Evolutionary conservation across 2,329 filamentous ascomycete genomes (phyloP).

Genomic region (Pseudopithomyces chartarum): DNA sequence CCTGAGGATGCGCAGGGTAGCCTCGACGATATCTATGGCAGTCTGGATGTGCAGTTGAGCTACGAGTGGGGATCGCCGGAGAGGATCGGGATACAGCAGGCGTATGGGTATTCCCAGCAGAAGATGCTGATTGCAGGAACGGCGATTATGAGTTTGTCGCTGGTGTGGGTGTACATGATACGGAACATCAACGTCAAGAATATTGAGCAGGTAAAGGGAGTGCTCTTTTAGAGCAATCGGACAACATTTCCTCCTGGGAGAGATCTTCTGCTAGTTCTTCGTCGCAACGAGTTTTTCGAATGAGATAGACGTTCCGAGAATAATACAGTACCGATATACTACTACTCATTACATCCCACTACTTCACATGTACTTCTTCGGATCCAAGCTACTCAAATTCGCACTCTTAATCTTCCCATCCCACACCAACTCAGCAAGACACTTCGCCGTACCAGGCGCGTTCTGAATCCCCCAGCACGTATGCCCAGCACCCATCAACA

Average conservation of each 20-base stretch:
- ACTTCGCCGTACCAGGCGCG: constrained; percentile 73
- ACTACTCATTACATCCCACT: neutral
- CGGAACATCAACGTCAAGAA: constrained; percentile 40
- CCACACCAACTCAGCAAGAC: constrained; percentile 54
- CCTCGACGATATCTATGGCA: constrained; percentile 45
- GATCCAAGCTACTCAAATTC: constrained; percentile 48
- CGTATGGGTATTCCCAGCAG: constrained; percentile 43
- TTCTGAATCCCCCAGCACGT: constrained; percentile 99
- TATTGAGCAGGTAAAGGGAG: constrained; percentile 42
- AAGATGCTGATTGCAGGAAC: constrained; percentile 48
- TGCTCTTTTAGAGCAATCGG: neutral
- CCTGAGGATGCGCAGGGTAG: constrained; percentile 43
- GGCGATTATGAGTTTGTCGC: constrained; percentile 25
- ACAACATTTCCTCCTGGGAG: neutral
- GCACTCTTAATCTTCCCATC: constrained; percentile 51
- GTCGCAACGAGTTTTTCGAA: neutral
- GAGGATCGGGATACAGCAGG: constrained; percentile 49
- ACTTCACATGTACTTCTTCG: constrained; percentile 36
- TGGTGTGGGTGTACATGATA: constrained; percentile 31
- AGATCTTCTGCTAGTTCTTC: neutral
- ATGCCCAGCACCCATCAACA: constrained; percentile 86
- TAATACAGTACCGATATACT: neutral
- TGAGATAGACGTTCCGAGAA: too few species aligned
- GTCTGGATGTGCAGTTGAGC: constrained; percentile 39
- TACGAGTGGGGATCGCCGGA: constrained; percentile 52